Evolutionary conservation across 495 filamentous ascomycete species (phyloP).

Genomic region (Lasiosphaeria ovina): DNA sequence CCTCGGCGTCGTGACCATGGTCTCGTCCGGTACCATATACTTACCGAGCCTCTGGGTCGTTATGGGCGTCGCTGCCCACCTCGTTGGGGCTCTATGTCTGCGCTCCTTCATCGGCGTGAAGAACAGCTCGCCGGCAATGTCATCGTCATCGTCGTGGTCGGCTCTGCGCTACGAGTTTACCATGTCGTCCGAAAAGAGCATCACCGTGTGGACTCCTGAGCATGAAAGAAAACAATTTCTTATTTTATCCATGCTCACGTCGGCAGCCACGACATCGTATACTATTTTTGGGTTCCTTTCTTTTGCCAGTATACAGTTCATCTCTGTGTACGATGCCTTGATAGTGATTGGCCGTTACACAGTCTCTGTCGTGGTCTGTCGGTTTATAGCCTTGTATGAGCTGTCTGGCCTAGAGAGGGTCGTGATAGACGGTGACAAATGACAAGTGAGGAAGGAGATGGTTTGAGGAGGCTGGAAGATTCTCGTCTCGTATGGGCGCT

Average conservation of each 20-base stretch:
- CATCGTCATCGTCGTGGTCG: background rate
- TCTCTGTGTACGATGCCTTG: conserved; percentile 20
- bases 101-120: background rate
- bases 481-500: too few species aligned
- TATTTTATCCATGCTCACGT: conserved; percentile 18
- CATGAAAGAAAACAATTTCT: conserved; percentile 16
- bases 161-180: conserved; percentile 8
- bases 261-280: conserved; percentile 16
- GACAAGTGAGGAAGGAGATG: background rate
- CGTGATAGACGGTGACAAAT: background rate
- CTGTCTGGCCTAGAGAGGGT: conserved; percentile 11
- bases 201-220: conserved; percentile 14
- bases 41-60: conserved; percentile 22
- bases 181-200: conserved; percentile 6
- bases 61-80: conserved; percentile 17
- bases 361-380: conserved; percentile 21
- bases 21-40: conserved; percentile 18
- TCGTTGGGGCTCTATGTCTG: conserved; percentile 12
- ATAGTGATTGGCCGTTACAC: conserved; percentile 20
- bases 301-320: conserved; percentile 28
- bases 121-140: background rate
- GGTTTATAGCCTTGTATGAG: conserved; percentile 21
- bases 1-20: conserved; percentile 21
- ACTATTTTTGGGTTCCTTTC: conserved; percentile 25
- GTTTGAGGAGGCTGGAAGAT: too few species aligned